These are phyloP conservation scores for Garcia nutans DNA, from an alignment of 345 rosid species.

Conservation along the genomic window DNA sequence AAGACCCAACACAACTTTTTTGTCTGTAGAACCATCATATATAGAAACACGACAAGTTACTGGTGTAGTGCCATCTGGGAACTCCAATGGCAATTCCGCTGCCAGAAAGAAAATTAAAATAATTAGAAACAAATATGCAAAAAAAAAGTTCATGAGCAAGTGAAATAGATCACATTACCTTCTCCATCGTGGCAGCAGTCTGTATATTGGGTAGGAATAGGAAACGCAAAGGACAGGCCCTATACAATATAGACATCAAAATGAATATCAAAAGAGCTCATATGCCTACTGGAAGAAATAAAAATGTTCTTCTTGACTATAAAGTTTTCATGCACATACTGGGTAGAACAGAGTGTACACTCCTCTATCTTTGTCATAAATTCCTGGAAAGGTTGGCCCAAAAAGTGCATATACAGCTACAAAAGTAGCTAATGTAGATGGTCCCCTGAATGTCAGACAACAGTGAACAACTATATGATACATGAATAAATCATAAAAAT, in stretches of 20 bases:
- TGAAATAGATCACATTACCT: constrained; percentile 43
- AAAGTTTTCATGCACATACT: constrained; percentile 38
- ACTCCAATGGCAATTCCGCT: constrained; percentile 95
- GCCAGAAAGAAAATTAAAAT: constrained; percentile 19
- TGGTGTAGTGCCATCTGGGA: constrained; percentile 98
- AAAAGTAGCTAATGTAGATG: constrained; percentile 86
- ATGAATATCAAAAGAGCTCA: not conserved
- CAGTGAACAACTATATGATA: not conserved
- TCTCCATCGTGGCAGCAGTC: constrained; percentile 83
- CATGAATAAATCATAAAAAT: not conserved
- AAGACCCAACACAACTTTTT: constrained; percentile 83
- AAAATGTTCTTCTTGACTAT: not conserved
- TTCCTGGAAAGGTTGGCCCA: constrained; percentile 96
- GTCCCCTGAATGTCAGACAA: constrained; percentile 51
- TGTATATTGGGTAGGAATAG: constrained; percentile 85
- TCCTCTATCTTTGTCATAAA: constrained; percentile 83
- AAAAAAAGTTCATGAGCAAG: not conserved
- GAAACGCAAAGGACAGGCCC: constrained; percentile 98
- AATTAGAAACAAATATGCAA: constrained; percentile 8
- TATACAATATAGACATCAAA: constrained; percentile 28
- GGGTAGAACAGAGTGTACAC: constrained; percentile 89
- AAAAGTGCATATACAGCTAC: constrained; percentile 89
- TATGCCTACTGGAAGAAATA: not conserved
- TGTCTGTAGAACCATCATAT: constrained; percentile 74
- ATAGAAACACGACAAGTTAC: constrained; percentile 93